A percentile compares a stretch with the other conserved stretches of the same genome.
phyloP scores from a whole-genome alignment of 1,284 basidiomycete species.

The Ustilago sp. region DNA sequence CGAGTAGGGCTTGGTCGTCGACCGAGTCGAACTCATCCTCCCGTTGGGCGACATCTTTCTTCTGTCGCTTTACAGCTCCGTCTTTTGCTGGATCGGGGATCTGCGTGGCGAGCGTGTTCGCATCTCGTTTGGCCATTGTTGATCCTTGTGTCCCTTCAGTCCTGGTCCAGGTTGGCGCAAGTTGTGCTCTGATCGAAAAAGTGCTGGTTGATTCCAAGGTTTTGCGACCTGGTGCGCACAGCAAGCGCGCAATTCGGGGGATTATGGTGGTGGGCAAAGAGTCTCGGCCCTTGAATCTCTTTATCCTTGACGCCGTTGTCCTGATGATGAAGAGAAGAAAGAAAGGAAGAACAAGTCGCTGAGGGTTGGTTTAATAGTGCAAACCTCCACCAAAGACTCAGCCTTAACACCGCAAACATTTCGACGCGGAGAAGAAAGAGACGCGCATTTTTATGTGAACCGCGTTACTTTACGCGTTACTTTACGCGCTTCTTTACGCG shows the following conservation, averaged over 20 bases:
- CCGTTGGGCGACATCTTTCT: background rate
- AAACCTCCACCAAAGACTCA: background rate
- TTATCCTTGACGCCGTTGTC: background rate
- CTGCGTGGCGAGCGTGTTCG: conserved; percentile 24
- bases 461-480: background rate
- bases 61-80: conserved; percentile 8
- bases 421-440: background rate
- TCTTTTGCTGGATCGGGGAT: background rate
- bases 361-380: background rate
- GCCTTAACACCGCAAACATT: background rate
- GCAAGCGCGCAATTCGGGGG: conserved; percentile 4
- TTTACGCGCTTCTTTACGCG: background rate
- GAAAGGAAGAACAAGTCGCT: background rate
- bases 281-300: background rate
- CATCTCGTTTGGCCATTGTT: conserved; percentile 37
- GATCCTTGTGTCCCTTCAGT: background rate
- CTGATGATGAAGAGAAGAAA: background rate
- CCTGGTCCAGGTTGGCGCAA: background rate
- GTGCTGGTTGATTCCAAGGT: no score
- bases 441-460: background rate
- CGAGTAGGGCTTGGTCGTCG: conserved; percentile 53
- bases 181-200: no score
- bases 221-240: conserved; percentile 5
- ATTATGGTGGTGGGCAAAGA: conserved; percentile 2
- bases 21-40: conserved; percentile 55